These are phyloP conservation scores for Echria macrotheca DNA, from an alignment of 495 filamentous ascomycete genomes.

Conservation along the genomic window DNA sequence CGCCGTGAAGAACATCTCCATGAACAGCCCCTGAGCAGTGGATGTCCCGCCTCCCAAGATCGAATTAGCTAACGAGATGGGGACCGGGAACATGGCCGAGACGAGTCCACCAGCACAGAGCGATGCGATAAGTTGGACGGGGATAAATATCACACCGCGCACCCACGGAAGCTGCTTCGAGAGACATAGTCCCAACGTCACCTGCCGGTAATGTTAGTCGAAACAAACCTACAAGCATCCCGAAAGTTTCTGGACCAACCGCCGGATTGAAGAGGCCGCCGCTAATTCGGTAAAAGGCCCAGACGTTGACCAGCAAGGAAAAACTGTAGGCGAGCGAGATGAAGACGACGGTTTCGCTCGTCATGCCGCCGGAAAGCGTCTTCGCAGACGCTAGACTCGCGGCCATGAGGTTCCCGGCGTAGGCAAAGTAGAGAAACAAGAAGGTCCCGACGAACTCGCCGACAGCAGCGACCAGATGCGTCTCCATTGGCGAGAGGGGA, in stretches of 20 bases:
- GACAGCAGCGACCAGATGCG: slow-evolving; percentile 31
- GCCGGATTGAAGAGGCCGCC: slow-evolving; percentile 65
- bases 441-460: slow-evolving; percentile 47
- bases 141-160: slow-evolving; percentile 44
- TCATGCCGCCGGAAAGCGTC: slow-evolving; percentile 16
- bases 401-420: slow-evolving; percentile 34
- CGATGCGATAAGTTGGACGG: slow-evolving; percentile 48
- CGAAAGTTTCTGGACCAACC: slow-evolving; percentile 38
- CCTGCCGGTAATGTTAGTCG: slow-evolving; percentile 10
- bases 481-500: slow-evolving; percentile 14
- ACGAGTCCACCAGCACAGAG: slow-evolving; percentile 53
- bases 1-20: slow-evolving; percentile 71
- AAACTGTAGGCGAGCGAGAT: slow-evolving; percentile 46
- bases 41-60: slow-evolving; percentile 50
- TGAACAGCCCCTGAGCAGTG: slow-evolving; percentile 58
- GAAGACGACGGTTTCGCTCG: slow-evolving; percentile 26
- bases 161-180: slow-evolving; percentile 42
- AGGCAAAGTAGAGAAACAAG: slow-evolving; percentile 49
- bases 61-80: slow-evolving; percentile 46
- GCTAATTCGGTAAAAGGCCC: slow-evolving; percentile 61
- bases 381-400: slow-evolving; percentile 23
- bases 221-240: neutral
- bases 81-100: slow-evolving; percentile 46
- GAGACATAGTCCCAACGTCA: slow-evolving; percentile 47
- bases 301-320: slow-evolving; percentile 59